Percentiles rank a stretch among this genome's conserved stretches.
Conservation (phyloP, 2,329 filamentous ascomycete genomes). For the Ascosphaera aggregata region DNA sequence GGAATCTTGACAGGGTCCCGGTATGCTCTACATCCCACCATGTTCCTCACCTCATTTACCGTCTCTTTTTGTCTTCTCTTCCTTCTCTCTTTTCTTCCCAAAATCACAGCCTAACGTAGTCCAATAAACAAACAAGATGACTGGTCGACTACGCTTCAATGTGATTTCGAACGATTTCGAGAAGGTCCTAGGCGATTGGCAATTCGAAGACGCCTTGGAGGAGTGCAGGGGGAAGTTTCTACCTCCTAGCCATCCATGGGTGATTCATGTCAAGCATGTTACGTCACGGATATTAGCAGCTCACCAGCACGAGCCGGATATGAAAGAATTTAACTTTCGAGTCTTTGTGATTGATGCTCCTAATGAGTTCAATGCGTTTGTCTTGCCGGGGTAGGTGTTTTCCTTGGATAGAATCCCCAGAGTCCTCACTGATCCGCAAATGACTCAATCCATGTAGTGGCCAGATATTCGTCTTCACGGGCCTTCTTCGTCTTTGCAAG, state of each 20-base stretch:
- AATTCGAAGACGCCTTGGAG: constrained; percentile 25
- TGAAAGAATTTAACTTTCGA: constrained; percentile 31
- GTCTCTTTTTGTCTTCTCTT: background rate
- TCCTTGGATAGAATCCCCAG: background rate
- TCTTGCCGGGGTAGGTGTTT: constrained; percentile 29
- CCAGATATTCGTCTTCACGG: constrained; percentile 41
- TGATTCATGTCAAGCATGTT: constrained; percentile 27
- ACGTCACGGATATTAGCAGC: constrained; percentile 30
- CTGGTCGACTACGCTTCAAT: constrained; percentile 35
- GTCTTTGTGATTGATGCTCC: constrained; percentile 30
- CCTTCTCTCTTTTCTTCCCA: background rate
- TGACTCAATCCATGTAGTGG: constrained; percentile 17
- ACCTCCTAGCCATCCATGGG: constrained; percentile 24
- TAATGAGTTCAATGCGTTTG: constrained; percentile 33
- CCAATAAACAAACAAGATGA: constrained; percentile 15
- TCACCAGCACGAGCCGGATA: constrained; percentile 13
- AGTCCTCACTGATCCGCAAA: background rate
- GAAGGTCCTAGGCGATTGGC: constrained; percentile 17
- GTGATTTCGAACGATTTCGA: constrained; percentile 25
- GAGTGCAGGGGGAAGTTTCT: constrained; percentile 25
- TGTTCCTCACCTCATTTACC: background rate
- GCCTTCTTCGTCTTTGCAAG: constrained; percentile 32
- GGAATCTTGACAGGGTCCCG: constrained; percentile 3
- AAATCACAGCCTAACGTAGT: background rate
- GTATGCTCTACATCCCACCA: background rate